A percentile compares a stretch with the other conserved stretches of the same genome.
Evolutionary conservation across 2,329 filamentous ascomycete species (phyloP).

Genomic region (Xylariaceae sp.): DNA sequence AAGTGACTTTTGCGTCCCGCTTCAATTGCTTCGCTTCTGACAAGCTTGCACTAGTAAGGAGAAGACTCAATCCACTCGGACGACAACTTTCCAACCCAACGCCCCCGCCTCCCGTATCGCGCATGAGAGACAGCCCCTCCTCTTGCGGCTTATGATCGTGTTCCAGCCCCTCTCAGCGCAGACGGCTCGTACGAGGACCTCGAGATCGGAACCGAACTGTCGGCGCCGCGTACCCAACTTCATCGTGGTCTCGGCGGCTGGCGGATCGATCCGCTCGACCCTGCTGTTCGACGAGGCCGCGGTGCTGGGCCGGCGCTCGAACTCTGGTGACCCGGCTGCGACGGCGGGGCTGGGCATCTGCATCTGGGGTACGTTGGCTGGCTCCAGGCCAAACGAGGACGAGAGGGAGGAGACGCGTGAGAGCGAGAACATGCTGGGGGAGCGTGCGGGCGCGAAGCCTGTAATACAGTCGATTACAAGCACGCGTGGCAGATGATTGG

Average conservation of each 20-base stretch:
- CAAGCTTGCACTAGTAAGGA: too few species aligned
- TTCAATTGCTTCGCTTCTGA: too few species aligned
- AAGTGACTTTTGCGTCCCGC: too few species aligned
- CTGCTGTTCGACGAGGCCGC: slow-evolving; percentile 18
- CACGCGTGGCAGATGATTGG: slow-evolving; percentile 36
- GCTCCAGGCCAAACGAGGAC: slow-evolving; percentile 29
- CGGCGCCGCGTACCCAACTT: slow-evolving; percentile 52
- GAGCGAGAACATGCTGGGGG: slow-evolving; percentile 40
- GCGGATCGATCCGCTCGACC: slow-evolving; percentile 25
- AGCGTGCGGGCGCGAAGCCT: slow-evolving; percentile 39
- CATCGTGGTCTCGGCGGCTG: slow-evolving; percentile 41
- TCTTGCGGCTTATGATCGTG: slow-evolving; percentile 63
- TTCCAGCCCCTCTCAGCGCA: slow-evolving; percentile 73
- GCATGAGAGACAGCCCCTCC: slow-evolving; percentile 68
- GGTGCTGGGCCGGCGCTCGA: slow-evolving; percentile 22
- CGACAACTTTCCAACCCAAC: slow-evolving; percentile 64
- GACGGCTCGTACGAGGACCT: slow-evolving; percentile 66
- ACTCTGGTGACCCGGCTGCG: slow-evolving; percentile 11
- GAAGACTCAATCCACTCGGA: slow-evolving; percentile 45
- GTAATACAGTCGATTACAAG: slow-evolving; percentile 63
- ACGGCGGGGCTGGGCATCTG: slow-evolving; percentile 13
- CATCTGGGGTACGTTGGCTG: slow-evolving; percentile 14
- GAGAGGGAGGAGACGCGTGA: slow-evolving; percentile 39
- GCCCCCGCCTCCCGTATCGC: slow-evolving; percentile 71
- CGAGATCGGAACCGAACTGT: slow-evolving; percentile 60